Evolutionary conservation across 2,329 filamentous ascomycete genomes (phyloP).

Genomic region (Karstenula rhodostoma): DNA sequence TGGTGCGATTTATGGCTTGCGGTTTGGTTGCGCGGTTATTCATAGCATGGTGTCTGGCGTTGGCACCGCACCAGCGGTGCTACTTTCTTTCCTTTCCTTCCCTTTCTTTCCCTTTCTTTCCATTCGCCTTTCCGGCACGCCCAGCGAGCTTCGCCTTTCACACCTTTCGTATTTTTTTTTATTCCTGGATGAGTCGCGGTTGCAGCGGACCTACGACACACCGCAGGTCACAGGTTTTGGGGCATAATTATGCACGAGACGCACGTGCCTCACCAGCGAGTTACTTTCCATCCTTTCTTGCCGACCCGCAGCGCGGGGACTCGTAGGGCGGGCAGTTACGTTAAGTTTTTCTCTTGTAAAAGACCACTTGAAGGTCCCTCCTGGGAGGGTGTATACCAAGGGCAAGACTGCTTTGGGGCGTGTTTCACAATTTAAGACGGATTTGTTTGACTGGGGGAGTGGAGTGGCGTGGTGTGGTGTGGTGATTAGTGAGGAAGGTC

Average conservation of each 20-base stretch:
- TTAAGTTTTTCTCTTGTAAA: too few relatives aligned
- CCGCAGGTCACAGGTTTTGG: neutral
- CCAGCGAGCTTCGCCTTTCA: neutral
- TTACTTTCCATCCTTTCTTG: neutral
- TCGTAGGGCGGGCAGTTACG: neutral
- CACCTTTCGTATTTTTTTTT: too few relatives aligned
- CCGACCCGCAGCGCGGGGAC: constrained; percentile 10
- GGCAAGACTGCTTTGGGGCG: neutral
- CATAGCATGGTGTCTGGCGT: constrained; percentile 18
- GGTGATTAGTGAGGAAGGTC: too few relatives aligned
- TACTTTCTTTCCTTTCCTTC: too few relatives aligned
- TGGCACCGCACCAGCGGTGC: neutral
- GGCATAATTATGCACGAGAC: constrained; percentile 1
- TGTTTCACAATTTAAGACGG: neutral
- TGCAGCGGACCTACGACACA: constrained; percentile 1
- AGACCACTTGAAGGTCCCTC: too few relatives aligned
- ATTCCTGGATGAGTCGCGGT: neutral
- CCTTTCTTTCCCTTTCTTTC: neutral
- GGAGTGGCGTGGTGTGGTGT: too few relatives aligned
- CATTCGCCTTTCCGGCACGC: neutral
- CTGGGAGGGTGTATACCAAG: too few relatives aligned
- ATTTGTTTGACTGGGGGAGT: neutral
- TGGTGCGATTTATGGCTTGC: neutral
- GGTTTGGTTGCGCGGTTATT: neutral
- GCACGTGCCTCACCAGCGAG: neutral